Evolutionary conservation across 441 rosid genomes (phyloP), one percentile per base, ranked within the genome.

Genomic region (Iberis amara): DNA sequence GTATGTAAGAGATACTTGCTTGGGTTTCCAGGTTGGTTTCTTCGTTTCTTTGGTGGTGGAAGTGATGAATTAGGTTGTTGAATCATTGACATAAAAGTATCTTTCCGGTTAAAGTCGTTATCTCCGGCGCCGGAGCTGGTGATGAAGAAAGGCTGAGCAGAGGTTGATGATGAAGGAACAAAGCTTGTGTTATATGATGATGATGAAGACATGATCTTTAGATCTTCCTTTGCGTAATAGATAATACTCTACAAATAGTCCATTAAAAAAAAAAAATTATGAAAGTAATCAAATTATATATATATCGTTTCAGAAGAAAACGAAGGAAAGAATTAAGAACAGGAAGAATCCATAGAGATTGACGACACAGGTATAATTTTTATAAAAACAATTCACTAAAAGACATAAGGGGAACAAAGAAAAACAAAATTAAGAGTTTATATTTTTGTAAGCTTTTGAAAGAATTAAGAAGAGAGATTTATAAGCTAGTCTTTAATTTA

Each of bases 1-100:
- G 36, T 35, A 11, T 11, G 4, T 24, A 50, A 55, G 68, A 62
- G 73, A 37, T 52, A 64, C 54, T 65, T 65, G 54, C 69, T 56
- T 64, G 69, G 69, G 39, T 64, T 64, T 64, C 69, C 69, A 6
- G 64, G 64, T 35, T 66, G 70, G 36, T 66, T 66, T 47, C 70
- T 59, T 59, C 70, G 65, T 47, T 66, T 66, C 52, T 59, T 66
- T 12, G 61, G 76, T 38, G 61, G 65, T 45, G 61, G 65, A 66
- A 36, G 40, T 28, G 61, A 66, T 13, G 66, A 47, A 36, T 47
- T 55, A 21, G 57, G 57, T 28, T 59, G 52, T 11, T 14, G 61
- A 47, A 54, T 54, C 53, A 66, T 28, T 47, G 71, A 27, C 41
- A 65, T 39, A 46, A 65, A 52, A 52, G 42, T 28, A 27, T 66